phyloP scores from a whole-genome alignment of 306 rosid genomes.

The Acacia crassicarpa region DNA sequence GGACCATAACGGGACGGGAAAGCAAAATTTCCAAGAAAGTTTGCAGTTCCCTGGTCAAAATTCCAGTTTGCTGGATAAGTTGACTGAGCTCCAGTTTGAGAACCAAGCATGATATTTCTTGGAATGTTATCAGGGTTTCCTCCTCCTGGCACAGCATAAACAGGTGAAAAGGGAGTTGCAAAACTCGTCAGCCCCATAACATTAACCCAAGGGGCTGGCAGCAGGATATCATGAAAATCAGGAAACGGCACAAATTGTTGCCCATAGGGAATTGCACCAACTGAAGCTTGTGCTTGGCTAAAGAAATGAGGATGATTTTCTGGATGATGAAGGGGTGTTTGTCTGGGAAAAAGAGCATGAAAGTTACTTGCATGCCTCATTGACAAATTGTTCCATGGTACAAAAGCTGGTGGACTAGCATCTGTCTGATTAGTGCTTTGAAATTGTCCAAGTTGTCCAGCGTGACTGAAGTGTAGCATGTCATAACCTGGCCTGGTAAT shows the following conservation, averaged over 20 bases:
- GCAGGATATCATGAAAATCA: neutral
- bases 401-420: slow-evolving; percentile 2
- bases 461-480: neutral
- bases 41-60: slow-evolving; percentile 12
- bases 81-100: slow-evolving; percentile 1
- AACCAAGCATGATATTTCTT: neutral
- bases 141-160: slow-evolving; percentile 1
- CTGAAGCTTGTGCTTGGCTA: neutral
- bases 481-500: neutral
- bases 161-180: neutral
- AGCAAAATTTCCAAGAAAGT: slow-evolving; percentile 14
- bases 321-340: neutral
- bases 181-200: neutral
- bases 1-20: neutral
- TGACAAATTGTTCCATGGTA: neutral
- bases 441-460: neutral
- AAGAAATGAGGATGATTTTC: neutral
- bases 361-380: neutral
- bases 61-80: neutral
- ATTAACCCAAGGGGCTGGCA: neutral
- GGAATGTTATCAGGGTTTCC: neutral
- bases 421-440: slow-evolving; percentile 7
- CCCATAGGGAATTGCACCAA: neutral
- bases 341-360: neutral
- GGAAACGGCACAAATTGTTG: neutral